Conservation (phyloP, 371 early-diverging fungal genomes). For the Mucor ambiguus region DNA sequence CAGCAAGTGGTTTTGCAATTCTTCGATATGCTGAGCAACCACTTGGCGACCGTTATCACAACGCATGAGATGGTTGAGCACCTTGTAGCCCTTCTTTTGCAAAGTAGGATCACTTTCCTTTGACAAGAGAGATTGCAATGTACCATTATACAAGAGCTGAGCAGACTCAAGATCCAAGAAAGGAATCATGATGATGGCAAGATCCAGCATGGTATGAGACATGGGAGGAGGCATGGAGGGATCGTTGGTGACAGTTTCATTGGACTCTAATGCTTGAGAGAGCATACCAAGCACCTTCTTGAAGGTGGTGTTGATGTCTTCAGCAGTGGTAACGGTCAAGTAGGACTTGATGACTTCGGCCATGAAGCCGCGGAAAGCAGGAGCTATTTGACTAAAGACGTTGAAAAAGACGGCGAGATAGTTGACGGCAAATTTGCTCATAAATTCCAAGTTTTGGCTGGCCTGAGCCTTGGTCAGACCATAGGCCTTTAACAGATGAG, state of each 20-base stretch:
- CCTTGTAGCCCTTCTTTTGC: slow-evolving; percentile 96
- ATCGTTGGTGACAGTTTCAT: slow-evolving; percentile 31
- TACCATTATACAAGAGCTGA: slow-evolving; percentile 58
- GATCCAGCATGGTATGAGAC: slow-evolving; percentile 78
- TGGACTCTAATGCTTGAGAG: slow-evolving; percentile 59
- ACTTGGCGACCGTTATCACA: slow-evolving; percentile 50
- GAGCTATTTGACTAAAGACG: slow-evolving; percentile 71
- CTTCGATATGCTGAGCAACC: slow-evolving; percentile 44
- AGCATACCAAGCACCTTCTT: slow-evolving; percentile 69
- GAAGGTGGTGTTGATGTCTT: slow-evolving; percentile 62
- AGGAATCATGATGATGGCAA: slow-evolving; percentile 73
- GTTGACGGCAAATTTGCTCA: slow-evolving; percentile 74
- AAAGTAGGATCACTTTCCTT: slow-evolving; percentile 74
- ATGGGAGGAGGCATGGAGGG: slow-evolving; percentile 62
- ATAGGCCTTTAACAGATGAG: slow-evolving; percentile 55
- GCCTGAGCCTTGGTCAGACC: slow-evolving; percentile 64
- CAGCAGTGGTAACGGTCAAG: slow-evolving; percentile 58
- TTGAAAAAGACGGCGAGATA: slow-evolving; percentile 85
- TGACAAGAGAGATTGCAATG: slow-evolving; percentile 54
- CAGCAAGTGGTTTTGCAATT: slow-evolving; percentile 54
- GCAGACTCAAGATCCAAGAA: slow-evolving; percentile 65
- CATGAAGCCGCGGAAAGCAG: slow-evolving; percentile 71
- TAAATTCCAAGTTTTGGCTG: slow-evolving; percentile 53
- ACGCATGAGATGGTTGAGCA: slow-evolving; percentile 67
- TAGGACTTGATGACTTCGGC: slow-evolving; percentile 74